Evolutionary conservation across 1,284 basidiomycete species (phyloP), one percentile per base, ranked within the genome.

Genomic region (Sanghuangporus sanghuang): DNA sequence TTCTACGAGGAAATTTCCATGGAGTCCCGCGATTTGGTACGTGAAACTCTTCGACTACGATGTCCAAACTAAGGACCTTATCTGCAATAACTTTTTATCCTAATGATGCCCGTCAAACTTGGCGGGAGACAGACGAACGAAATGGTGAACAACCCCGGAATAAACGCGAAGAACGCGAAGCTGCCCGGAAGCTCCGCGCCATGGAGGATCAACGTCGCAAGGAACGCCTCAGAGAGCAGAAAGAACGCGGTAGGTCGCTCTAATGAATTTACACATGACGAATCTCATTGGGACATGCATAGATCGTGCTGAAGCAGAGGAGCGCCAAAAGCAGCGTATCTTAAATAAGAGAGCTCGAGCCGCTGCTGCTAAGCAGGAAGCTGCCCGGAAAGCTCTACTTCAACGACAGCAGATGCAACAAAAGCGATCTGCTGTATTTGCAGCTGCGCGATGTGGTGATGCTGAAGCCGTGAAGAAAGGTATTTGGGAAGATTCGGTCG

Each of bases 401-500:
- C 78, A 79, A 57, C 78, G 79, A 62, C 73, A 83, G 69, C 78
- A 77, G 61, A 73, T 76, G 35, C 89, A 91, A 68, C 71, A 69
- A 21, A 74, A 77, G 57, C 83, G 89, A 59, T 86, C 85, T 7
- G 77, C 77, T 35, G 78, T 83, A 21, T 90, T 92, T 71, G 74
- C 79, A 12, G 86, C 87, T 38, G 87, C 87, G 54, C 81, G 88
- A 14, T 70, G 73, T 16, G 81, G 83, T 6, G 77, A 88, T 48
- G 68, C 73, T 27, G 78, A 74, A 3, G 74, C 73, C 55, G 89
- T 90, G 54, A 85, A 82, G 75, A 81, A 82, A 66, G 83, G 82
- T 38, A 73, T 90, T 16, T 90, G 82, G 81, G 86, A 89, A 74
- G 79, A 87, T 57, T 75, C 77, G 35, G 85, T 90, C 59, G 87